Base-by-base conservation (phyloP, 495 filamentous ascomycete genomes). In the Lepidopterella palustris region DNA sequence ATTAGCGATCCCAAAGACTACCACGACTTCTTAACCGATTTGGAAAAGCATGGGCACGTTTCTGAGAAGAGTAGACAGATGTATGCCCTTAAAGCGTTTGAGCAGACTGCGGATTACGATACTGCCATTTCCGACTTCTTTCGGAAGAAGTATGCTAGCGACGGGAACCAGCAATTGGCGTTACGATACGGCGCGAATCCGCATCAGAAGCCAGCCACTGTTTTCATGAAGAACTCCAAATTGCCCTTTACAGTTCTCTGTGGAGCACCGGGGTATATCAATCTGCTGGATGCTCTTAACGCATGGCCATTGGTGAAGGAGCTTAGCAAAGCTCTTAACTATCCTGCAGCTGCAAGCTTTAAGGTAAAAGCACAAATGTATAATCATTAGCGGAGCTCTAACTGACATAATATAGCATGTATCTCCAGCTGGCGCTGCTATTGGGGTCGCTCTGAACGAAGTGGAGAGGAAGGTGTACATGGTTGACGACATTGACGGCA, bases 71-170 rank as follows among this genome's bases (percentile, higher is more conserved):
- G 84, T 77, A 83, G 92, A 58, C 88, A 96, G 70, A 75, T 82
- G 51, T 96, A 95, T 68, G 91, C 95, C 25, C 81, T 97, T 64
- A 97, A 97, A 80, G 92, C 92, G 28, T 98, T 98, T 68, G 87
- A 95, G 77, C 93, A 97, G 72, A 98, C 95, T n/a, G 90, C 95
- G 59, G 91, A 93, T 74, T 98, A 97, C 71, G 93, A 98, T 74
- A 80, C 82, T 10, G 86, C 93, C 62, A 98, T 98, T 69, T 87
- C 95, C 25, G 88, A 87, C 68, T 98, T 96, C 80, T 98, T 98
- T 82, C 87, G 95, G 68, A 91, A 93, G 79, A 84, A 93, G 74
- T 97, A 97, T 70, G 90, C 93, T 59, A 84, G 84, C 48, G 86
- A 91, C 51, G 91, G 92, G 29, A 69, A 82, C 58, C 88, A 96